Evolutionary conservation across 2,329 filamentous ascomycete species (phyloP).

Genomic region (Cordyceps militaris): DNA sequence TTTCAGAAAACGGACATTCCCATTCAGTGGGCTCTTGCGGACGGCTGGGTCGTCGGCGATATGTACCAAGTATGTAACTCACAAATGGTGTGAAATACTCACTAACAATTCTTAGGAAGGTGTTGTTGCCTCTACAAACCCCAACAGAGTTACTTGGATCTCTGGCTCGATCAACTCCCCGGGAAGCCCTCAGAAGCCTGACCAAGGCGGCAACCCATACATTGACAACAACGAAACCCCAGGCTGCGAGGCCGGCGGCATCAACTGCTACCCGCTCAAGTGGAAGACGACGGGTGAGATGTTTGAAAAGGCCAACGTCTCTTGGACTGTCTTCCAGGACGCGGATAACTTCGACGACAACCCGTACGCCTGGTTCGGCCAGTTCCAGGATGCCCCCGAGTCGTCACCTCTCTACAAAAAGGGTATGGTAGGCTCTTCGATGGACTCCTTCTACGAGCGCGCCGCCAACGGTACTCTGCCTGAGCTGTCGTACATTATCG

Average conservation of each 20-base stretch:
- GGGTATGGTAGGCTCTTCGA: slow-evolving; percentile 39
- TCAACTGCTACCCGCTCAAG: slow-evolving; percentile 47
- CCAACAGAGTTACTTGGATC: slow-evolving; percentile 44
- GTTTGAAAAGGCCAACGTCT: slow-evolving; percentile 39
- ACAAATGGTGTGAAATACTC: slow-evolving; percentile 31
- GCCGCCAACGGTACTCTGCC: slow-evolving; percentile 45
- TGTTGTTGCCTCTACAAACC: slow-evolving; percentile 44
- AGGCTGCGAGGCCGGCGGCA: slow-evolving; percentile 33
- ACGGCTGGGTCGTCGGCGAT: slow-evolving; percentile 47
- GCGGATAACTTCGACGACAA: slow-evolving; percentile 48
- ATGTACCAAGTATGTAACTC: slow-evolving; percentile 38
- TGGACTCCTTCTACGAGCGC: slow-evolving; percentile 42
- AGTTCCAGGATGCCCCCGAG: slow-evolving; percentile 39
- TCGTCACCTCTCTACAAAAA: slow-evolving; percentile 36
- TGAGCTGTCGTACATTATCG: slow-evolving; percentile 44
- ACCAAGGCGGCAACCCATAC: slow-evolving; percentile 37
- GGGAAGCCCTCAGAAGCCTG: slow-evolving; percentile 33
- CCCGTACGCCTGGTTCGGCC: slow-evolving; percentile 45
- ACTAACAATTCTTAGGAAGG: slow-evolving; percentile 30
- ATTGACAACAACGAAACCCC: slow-evolving; percentile 44
- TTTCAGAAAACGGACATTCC: slow-evolving; percentile 45
- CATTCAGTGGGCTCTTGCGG: slow-evolving; percentile 46
- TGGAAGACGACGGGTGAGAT: slow-evolving; percentile 46
- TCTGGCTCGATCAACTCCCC: slow-evolving; percentile 46
- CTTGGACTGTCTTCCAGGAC: slow-evolving; percentile 45